Conservation (phyloP, 2,329 filamentous ascomycete genomes). For the Zarea fungicola region DNA sequence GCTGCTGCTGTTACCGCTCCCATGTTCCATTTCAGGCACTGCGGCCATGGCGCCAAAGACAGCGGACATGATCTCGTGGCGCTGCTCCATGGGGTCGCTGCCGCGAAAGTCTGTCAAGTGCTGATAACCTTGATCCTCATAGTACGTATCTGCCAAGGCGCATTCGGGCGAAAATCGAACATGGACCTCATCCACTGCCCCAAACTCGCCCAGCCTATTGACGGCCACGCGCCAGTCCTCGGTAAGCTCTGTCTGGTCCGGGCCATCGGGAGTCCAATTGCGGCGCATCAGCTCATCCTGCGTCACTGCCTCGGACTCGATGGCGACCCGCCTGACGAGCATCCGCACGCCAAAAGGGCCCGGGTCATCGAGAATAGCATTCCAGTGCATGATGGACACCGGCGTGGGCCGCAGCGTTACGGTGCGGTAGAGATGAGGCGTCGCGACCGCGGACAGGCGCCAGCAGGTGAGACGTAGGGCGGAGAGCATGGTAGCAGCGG, state of each 20-base stretch:
- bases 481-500: background rate
- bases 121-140: background rate
- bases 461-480: background rate
- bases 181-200: background rate
- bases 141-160: background rate
- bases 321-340: background rate
- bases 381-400: background rate
- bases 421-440: background rate
- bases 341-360: too few species aligned
- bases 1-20: too few species aligned
- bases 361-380: background rate
- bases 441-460: background rate
- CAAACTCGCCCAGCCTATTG: background rate
- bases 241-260: background rate
- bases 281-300: too few species aligned
- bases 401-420: background rate
- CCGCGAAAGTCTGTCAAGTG: background rate
- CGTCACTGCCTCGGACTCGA: background rate
- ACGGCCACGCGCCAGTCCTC: background rate
- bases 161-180: background rate
- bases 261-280: too few species aligned
- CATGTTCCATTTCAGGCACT: background rate
- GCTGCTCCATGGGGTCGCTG: background rate
- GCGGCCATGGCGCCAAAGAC: background rate
- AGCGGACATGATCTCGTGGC: background rate